These are phyloP conservation scores for Comarum palustre DNA, from an alignment of 306 rosid genomes.

Conservation along the genomic window DNA sequence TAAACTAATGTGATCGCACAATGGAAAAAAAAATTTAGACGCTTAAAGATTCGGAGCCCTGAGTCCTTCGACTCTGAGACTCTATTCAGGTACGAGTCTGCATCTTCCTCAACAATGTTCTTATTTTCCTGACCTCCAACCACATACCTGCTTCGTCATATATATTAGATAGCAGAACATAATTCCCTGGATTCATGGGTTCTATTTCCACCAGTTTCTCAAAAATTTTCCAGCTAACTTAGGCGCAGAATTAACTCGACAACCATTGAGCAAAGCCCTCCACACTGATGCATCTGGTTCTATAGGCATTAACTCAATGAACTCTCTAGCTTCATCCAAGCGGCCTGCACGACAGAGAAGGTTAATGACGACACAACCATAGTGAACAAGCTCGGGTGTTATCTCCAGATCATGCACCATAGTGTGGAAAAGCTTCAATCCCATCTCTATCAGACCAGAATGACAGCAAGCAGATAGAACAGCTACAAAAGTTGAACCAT, in stretches of 20 bases:
- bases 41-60: no score
- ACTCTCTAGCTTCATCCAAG: conserved; percentile 36
- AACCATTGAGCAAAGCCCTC: conserved; percentile 52
- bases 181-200: conserved; percentile 45
- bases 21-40: no score
- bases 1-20: no score
- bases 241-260: conserved; percentile 27
- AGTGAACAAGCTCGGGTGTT: conserved; percentile 43
- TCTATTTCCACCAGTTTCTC: conserved; percentile 44
- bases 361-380: conserved; percentile 48
- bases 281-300: conserved; percentile 44
- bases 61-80: no score
- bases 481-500: conserved; percentile 34
- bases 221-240: conserved; percentile 32
- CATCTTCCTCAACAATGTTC: conserved; percentile 37
- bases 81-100: no score
- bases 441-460: conserved; percentile 36
- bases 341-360: conserved; percentile 50
- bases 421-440: conserved; percentile 38
- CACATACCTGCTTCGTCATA: conserved; percentile 44
- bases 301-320: conserved; percentile 35
- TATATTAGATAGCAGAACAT: conserved; percentile 41
- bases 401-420: conserved; percentile 39
- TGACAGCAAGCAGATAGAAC: conserved; percentile 54
- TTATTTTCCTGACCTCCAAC: conserved; percentile 33